Conservation (phyloP, 2,329 filamentous ascomycete genomes). For the Tympanopsis confertula region DNA sequence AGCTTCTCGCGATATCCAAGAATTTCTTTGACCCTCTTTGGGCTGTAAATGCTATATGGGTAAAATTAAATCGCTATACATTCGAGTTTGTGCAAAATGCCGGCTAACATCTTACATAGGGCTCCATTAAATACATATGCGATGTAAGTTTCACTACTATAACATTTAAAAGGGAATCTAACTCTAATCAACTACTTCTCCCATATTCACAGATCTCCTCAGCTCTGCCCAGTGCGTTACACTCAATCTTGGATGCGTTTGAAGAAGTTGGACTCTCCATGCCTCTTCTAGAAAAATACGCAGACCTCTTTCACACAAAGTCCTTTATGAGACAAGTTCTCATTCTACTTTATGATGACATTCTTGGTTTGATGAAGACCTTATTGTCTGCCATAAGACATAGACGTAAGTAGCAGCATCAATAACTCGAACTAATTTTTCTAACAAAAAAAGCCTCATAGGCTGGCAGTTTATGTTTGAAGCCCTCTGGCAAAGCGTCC, state of each 20-base stretch:
- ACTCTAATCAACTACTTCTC: not conserved
- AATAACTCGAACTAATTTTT: conserved; percentile 2
- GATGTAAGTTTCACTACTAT: conserved; percentile 7
- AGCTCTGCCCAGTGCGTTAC: conserved; percentile 18
- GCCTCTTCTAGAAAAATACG: conserved; percentile 18
- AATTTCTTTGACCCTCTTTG: no score
- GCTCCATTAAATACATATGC: conserved; percentile 23
- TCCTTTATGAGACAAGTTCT: conserved; percentile 16
- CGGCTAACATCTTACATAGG: conserved; percentile 20
- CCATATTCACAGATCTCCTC: conserved; percentile 11
- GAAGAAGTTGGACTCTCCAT: conserved; percentile 22
- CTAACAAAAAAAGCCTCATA: conserved; percentile 5
- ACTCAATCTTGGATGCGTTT: conserved; percentile 22
- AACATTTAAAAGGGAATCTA: not conserved
- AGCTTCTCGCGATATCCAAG: conserved; percentile 21
- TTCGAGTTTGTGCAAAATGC: conserved; percentile 13
- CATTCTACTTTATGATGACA: conserved; percentile 20
- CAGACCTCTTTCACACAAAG: conserved; percentile 14
- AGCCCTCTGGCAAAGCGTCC: conserved; percentile 18
- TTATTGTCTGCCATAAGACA: conserved; percentile 15
- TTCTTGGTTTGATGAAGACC: conserved; percentile 22
- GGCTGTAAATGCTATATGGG: no score
- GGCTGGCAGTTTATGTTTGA: conserved; percentile 18
- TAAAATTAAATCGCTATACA: conserved; percentile 8
- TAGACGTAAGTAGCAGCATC: conserved; percentile 7